A percentile compares a stretch with the other conserved stretches of the same genome.
phyloP scores from a whole-genome alignment of 2,329 filamentous ascomycete species.

The Cordyceps sp. region DNA sequence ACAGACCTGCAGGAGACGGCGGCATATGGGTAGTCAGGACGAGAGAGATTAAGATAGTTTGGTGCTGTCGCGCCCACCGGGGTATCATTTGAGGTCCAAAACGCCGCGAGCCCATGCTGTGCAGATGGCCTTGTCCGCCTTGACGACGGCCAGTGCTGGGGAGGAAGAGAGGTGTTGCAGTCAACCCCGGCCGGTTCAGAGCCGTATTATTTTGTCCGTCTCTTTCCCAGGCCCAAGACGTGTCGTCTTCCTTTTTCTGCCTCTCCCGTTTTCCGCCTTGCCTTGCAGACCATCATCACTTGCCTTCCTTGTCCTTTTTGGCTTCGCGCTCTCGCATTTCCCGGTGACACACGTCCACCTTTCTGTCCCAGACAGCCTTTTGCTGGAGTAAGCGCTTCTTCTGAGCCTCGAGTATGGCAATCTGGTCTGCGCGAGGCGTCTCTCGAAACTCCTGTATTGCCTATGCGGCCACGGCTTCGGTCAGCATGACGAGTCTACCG shows the following conservation, averaged over 20 bases:
- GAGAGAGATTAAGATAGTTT: too few species aligned
- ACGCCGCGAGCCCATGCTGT: too few species aligned
- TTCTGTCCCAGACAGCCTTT: constrained; percentile 21
- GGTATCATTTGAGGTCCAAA: not conserved
- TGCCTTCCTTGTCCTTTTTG: constrained; percentile 6
- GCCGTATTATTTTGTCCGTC: too few species aligned
- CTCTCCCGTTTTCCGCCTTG: too few species aligned
- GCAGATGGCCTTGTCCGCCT: not conserved
- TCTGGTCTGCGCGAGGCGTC: constrained; percentile 24
- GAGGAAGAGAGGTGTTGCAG: too few species aligned
- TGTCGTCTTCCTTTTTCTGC: too few species aligned
- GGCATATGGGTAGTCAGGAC: too few species aligned
- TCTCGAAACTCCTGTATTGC: constrained; percentile 20
- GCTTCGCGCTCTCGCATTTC: constrained; percentile 20
- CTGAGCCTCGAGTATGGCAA: constrained; percentile 25
- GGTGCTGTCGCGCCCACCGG: not conserved
- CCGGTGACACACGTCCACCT: constrained; percentile 22
- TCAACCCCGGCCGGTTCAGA: too few species aligned
- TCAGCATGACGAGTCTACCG: not conserved
- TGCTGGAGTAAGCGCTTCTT: constrained; percentile 21
- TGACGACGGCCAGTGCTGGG: not conserved
- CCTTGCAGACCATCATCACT: too few species aligned
- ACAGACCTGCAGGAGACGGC: too few species aligned
- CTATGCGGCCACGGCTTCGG: constrained; percentile 5
- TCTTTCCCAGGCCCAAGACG: too few species aligned